These are phyloP conservation scores for Aethionema arabicum DNA, from an alignment of 345 rosid species.

Conservation along the genomic window DNA sequence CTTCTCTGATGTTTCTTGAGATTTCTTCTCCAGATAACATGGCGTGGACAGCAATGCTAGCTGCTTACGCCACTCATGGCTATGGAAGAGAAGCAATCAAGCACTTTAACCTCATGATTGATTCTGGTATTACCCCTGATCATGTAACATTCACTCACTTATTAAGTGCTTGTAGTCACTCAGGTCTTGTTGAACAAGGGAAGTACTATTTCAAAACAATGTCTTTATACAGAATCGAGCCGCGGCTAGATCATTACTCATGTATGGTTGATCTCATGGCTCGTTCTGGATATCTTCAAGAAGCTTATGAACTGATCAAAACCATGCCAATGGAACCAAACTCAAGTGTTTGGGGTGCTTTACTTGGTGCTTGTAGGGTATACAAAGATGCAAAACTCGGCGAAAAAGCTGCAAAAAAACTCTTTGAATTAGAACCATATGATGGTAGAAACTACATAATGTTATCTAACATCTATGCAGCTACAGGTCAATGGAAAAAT, in stretches of 20 bases:
- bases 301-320: conserved; percentile 53
- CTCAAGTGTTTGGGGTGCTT: conserved; percentile 78
- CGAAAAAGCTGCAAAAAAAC: conserved; percentile 50
- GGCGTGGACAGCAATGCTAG: conserved; percentile 85
- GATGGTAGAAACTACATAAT: conserved; percentile 66
- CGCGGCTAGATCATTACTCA: conserved; percentile 64
- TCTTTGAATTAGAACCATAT: conserved; percentile 55
- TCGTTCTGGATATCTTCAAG: conserved; percentile 57
- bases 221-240: conserved; percentile 47
- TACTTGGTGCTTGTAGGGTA: conserved; percentile 71
- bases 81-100: conserved; percentile 55
- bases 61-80: conserved; percentile 67
- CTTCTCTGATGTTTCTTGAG: conserved; percentile 44
- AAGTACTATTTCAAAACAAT: conserved; percentile 52
- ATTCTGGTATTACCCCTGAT: conserved; percentile 49
- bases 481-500: conserved; percentile 60
- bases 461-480: conserved; percentile 66
- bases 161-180: conserved; percentile 73
- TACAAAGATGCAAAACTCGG: conserved; percentile 48
- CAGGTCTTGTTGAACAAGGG: conserved; percentile 63
- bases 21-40: conserved; percentile 51
- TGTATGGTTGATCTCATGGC: conserved; percentile 80
- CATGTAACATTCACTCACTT: conserved; percentile 77
- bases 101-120: conserved; percentile 57
- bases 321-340: conserved; percentile 68